Evolutionary conservation across 169 alveolate species (phyloP), one percentile per base, ranked within the genome.

Genomic region (Plasmodium fragile): DNA sequence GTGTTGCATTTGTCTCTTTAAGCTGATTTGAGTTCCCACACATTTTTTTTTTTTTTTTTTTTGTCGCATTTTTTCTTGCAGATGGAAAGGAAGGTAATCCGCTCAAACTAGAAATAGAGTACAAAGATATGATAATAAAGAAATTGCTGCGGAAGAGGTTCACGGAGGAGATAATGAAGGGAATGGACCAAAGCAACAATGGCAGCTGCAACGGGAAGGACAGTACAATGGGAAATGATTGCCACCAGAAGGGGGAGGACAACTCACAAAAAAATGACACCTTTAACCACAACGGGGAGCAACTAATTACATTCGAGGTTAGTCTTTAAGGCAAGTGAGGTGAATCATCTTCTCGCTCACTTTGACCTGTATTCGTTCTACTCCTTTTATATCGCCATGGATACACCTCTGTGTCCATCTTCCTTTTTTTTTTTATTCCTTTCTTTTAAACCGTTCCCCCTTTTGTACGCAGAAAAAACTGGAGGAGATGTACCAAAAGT

Each of bases 81-180:
- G 89, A 89, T 65, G 6, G 28, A 18, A 83, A 34, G 0, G 90
- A 89, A 30, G 43, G n/a, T 22, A 78, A 30, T 65, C 39, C 65
- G 16, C 45, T 78, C 25, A 89, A 89, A 89, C 34, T 89, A 72
- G 94, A 89, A 43, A 45, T 89, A 72, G 89, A 89, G 22, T 89
- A 89, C 28, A 89, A 89, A 79, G 94, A 89, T 36, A 89, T 89
- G 94, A 89, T 89, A 39, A 78, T 89, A 41, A 77, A 89, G 43
- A 89, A 78, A 34, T 39, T 89, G 53, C 41, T 89, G 34, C 45
- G 69, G 81, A 89, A 89, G 45, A 78, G 34, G 4, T 5, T 39
- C 22, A 65, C 6, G 16, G 70, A 30, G 34, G 89, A 59, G 49
- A 39, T 2, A 18, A 22, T 45, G 34, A 41, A 39, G 34, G 69